These are phyloP conservation scores for Lyophyllum semitale DNA, from an alignment of 768 basidiomycete genomes.

Conservation along the genomic window DNA sequence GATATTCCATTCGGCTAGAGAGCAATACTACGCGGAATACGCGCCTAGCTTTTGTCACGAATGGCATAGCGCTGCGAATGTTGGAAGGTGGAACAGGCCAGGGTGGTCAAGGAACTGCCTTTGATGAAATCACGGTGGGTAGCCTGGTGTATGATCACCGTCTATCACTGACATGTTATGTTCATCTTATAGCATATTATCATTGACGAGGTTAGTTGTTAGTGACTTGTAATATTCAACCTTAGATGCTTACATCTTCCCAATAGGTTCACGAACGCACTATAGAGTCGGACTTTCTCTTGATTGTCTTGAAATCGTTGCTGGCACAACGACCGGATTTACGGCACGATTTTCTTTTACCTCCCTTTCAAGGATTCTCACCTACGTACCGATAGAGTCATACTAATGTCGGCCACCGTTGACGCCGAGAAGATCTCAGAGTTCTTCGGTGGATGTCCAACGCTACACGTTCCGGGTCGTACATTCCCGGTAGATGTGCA, in stretches of 20 bases:
- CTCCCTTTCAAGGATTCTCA: neutral
- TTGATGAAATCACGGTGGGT: slow-evolving; percentile 92
- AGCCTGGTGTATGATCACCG: neutral
- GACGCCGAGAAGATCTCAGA: slow-evolving; percentile 87
- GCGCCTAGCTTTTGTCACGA: slow-evolving; percentile 82
- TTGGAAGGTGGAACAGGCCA: slow-evolving; percentile 81
- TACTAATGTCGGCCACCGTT: slow-evolving; percentile 96
- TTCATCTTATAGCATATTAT: slow-evolving; percentile 75
- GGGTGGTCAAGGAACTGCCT: slow-evolving; percentile 72
- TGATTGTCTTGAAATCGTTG: slow-evolving; percentile 89
- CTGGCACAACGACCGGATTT: slow-evolving; percentile 75
- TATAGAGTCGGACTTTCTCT: slow-evolving; percentile 95
- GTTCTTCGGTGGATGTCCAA: slow-evolving; percentile 87
- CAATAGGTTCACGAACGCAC: slow-evolving; percentile 89
- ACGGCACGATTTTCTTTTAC: slow-evolving; percentile 51
- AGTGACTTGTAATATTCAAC: neutral
- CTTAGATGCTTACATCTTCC: slow-evolving; percentile 1
- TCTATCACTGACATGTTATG: slow-evolving; percentile 2
- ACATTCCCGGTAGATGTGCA: slow-evolving; percentile 89
- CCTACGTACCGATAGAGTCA: slow-evolving; percentile 54
- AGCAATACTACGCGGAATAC: slow-evolving; percentile 82
- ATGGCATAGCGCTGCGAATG: slow-evolving; percentile 96
- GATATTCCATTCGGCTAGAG: slow-evolving; percentile 93
- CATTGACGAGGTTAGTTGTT: slow-evolving; percentile 77
- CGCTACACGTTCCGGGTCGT: slow-evolving; percentile 87